Percentiles rank a stretch among this genome's conserved stretches.
Evolutionary conservation across 768 basidiomycete species (phyloP).

Genomic region (Kwoniella mangroviensis): DNA sequence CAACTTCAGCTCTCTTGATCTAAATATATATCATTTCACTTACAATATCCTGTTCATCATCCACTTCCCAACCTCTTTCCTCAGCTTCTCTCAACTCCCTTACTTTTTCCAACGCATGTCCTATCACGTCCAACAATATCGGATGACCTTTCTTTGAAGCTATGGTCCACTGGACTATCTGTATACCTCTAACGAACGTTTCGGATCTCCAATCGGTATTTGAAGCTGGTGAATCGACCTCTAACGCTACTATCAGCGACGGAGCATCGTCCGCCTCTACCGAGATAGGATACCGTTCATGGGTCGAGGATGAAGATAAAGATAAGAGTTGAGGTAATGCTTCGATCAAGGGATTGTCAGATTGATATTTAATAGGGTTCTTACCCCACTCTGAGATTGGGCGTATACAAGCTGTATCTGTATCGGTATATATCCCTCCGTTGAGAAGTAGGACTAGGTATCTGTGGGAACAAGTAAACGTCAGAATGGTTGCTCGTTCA

Average conservation of each 20-base stretch:
- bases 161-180: slow-evolving; percentile 46
- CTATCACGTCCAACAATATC: slow-evolving; percentile 41
- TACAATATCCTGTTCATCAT: slow-evolving; percentile 20
- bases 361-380: background rate
- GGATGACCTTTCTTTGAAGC: slow-evolving; percentile 39
- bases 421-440: slow-evolving; percentile 49
- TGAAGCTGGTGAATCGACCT: slow-evolving; percentile 27
- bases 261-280: slow-evolving; percentile 14
- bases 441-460: slow-evolving; percentile 43
- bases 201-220: slow-evolving; percentile 30
- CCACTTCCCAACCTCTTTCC: background rate
- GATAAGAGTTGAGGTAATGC: slow-evolving; percentile 20
- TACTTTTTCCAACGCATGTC: slow-evolving; percentile 24
- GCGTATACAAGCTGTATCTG: slow-evolving; percentile 41
- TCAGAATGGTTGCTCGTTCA: background rate
- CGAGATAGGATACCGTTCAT: background rate
- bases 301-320: background rate
- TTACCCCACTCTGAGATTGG: slow-evolving; percentile 37
- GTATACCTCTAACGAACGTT: slow-evolving; percentile 37
- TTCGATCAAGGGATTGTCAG: slow-evolving; percentile 17
- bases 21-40: background rate
- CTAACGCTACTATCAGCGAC: slow-evolving; percentile 34
- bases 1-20: background rate
- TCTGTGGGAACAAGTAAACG: slow-evolving; percentile 11
- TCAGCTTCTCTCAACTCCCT: slow-evolving; percentile 17